Evolutionary conservation across 208 protist genomes (phyloP).

Genomic region (Blechomonas ayalai): DNA sequence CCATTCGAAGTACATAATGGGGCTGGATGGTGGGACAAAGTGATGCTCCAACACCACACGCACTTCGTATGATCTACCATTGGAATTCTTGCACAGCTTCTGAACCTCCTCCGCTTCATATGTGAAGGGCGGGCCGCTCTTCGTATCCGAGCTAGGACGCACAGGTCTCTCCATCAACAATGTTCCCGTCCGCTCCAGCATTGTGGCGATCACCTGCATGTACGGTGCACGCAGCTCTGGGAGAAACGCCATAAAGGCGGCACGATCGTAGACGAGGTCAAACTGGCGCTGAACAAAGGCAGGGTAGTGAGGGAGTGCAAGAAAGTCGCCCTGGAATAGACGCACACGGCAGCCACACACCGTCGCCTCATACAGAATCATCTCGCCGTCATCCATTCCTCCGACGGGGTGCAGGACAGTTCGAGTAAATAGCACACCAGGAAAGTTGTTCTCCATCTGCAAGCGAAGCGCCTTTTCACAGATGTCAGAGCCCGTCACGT

Average conservation of each 20-base stretch:
- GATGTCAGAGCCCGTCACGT: constrained; percentile 34
- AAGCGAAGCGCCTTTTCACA: constrained; percentile 14
- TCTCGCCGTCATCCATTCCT: background rate
- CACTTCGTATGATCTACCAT: constrained; percentile 5
- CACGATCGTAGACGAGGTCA: constrained; percentile 58
- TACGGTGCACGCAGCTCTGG: constrained; percentile 25
- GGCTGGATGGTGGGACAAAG: too few species aligned
- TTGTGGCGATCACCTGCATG: constrained; percentile 15
- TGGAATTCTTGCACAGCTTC: constrained; percentile 24
- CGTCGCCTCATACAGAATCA: constrained; percentile 20
- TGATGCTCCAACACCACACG: background rate
- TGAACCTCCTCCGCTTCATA: constrained; percentile 23
- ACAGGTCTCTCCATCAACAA: constrained; percentile 36
- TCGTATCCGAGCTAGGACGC: constrained; percentile 12
- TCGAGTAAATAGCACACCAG: constrained; percentile 13
- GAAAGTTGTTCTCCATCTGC: constrained; percentile 28
- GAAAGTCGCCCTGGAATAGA: constrained; percentile 45
- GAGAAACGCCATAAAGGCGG: constrained; percentile 52
- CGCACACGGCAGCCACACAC: constrained; percentile 16
- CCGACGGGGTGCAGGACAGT: constrained; percentile 2
- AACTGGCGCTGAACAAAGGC: constrained; percentile 14
- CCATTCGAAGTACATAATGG: too few species aligned
- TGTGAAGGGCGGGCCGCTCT: constrained; percentile 41
- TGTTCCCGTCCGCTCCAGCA: constrained; percentile 7
- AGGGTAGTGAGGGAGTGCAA: constrained; percentile 12